Evolutionary conservation across 768 basidiomycete species (phyloP).

Genomic region (Punctularia strigosozonata): DNA sequence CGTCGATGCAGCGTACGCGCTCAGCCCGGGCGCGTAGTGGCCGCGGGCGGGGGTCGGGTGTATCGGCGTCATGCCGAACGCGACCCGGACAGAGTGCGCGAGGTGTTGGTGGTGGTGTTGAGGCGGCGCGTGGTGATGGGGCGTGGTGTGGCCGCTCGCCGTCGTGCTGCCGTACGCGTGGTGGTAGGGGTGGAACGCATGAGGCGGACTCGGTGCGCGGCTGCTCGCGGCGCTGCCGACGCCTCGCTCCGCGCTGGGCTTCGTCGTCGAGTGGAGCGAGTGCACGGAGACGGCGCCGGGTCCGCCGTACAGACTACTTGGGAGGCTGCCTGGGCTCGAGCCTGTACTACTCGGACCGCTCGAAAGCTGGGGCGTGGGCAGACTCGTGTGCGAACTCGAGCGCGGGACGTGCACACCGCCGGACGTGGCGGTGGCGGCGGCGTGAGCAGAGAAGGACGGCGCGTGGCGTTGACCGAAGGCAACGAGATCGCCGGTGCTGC

Average conservation of each 20-base stretch:
- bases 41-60: conserved; percentile 20
- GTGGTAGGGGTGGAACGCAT: conserved; percentile 20
- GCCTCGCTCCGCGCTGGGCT: conserved; percentile 13
- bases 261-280: conserved; percentile 9
- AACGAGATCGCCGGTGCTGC: too few relatives aligned
- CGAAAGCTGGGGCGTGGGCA: conserved; percentile 51
- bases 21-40: conserved; percentile 20
- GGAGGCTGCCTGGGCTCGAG: conserved; percentile 39
- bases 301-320: too few relatives aligned
- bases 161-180: conserved; percentile 6
- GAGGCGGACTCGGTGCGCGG: conserved; percentile 47
- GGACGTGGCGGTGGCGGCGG: conserved; percentile 10
- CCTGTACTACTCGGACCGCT: conserved; percentile 54
- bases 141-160: conserved; percentile 6
- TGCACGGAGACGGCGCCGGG: too few relatives aligned
- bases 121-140: conserved; percentile 7
- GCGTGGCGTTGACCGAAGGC: too few relatives aligned
- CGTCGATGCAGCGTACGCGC: conserved; percentile 5
- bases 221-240: conserved; percentile 40
- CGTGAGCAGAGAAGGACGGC: too few relatives aligned
- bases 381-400: conserved; percentile 6
- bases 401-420: background rate
- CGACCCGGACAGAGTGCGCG: conserved; percentile 74
- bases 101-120: conserved; percentile 45
- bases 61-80: conserved; percentile 90